Conservation (phyloP, 139 green algal genomes). For the Bryopsis sp. region DNA sequence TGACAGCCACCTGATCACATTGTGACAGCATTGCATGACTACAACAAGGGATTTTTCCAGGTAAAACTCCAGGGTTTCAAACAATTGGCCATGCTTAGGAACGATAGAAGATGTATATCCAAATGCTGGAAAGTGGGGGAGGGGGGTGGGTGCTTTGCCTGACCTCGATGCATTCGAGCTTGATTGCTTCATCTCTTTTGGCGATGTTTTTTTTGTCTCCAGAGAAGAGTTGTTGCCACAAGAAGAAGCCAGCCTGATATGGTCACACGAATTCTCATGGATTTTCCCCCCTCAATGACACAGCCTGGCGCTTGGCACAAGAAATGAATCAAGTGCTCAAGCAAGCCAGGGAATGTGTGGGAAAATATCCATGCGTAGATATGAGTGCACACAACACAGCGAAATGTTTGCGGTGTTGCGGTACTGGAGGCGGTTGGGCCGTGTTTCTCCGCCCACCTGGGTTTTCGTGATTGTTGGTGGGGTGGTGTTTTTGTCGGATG, state of each 20-base stretch:
- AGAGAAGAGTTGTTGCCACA: slow-evolving; percentile 23
- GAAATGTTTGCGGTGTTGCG: background rate
- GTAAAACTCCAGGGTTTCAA: too few relatives aligned
- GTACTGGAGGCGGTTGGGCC: background rate
- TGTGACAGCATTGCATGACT: too few relatives aligned
- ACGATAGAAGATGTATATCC: too few relatives aligned
- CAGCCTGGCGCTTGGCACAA: too few relatives aligned
- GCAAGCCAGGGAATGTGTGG: too few relatives aligned
- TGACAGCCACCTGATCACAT: background rate
- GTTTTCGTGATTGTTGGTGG: background rate
- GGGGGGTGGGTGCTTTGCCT: too few relatives aligned
- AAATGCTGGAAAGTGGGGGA: too few relatives aligned
- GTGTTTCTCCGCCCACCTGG: background rate
- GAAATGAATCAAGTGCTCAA: too few relatives aligned
- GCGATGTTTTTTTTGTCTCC: slow-evolving; percentile 24
- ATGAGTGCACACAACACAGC: too few relatives aligned
- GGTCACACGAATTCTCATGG: background rate
- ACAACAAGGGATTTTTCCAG: background rate
- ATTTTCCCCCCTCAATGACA: background rate
- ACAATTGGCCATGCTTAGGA: too few relatives aligned
- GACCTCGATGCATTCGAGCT: slow-evolving; percentile 21
- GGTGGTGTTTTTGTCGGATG: background rate
- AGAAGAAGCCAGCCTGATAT: slow-evolving; percentile 20
- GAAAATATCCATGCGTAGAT: too few relatives aligned
- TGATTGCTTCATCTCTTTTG: slow-evolving; percentile 26